Base-by-base conservation (phyloP, 2,329 filamentous ascomycete genomes). In the Amylocarpus encephaloides region DNA sequence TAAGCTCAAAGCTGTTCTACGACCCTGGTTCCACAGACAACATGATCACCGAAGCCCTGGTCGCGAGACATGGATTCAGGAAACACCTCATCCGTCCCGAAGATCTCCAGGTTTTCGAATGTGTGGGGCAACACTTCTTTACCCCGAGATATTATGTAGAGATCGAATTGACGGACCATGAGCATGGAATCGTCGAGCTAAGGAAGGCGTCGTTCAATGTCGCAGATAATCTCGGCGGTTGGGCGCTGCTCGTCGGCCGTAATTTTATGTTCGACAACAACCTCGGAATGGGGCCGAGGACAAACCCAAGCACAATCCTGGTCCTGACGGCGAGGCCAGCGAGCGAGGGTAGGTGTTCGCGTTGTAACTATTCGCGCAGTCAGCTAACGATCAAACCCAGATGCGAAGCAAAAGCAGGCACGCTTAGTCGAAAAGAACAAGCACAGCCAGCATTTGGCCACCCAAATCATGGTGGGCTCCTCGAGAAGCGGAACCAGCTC, bases 11-110 rank as follows among this genome's bases (percentile, higher is more conserved):
- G 22, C 12, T 43, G 3, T 22, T 45, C 6, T 46, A 46, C 13
- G 43, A 46, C 43, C 18, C 43, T 6, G 43, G 43, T 10, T 46
- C 43, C 3, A 13, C 32, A 19, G 43, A 46, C 19, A 46, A 46
- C 13, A 46, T 46, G 9, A 18, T 46, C 10, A 36, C 32, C 2
- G 9, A 46, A n/a, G 13, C 6, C 3, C 26, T 36, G 10, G 19
- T 46, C 7, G 13, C 12, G 13, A 26, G 4, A 10, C 22, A 46
- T 38, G 18, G n/a, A 2, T 16, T 46, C 33, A 6, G 10, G n/a
- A 11, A 26, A 26, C 32, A 16, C 9, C 43, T 33, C 9, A 38
- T 46, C 5, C 29, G 36, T 3, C 32, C 16, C 4, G 16, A 46
- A 11, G 32, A 46, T 18, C 19, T 46, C 5, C 7, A 4, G 33